Percentiles rank a stretch among this genome's conserved stretches.
Evolutionary conservation across 106 monocot genomes (phyloP).

Genomic region (Dioscorea alata): DNA sequence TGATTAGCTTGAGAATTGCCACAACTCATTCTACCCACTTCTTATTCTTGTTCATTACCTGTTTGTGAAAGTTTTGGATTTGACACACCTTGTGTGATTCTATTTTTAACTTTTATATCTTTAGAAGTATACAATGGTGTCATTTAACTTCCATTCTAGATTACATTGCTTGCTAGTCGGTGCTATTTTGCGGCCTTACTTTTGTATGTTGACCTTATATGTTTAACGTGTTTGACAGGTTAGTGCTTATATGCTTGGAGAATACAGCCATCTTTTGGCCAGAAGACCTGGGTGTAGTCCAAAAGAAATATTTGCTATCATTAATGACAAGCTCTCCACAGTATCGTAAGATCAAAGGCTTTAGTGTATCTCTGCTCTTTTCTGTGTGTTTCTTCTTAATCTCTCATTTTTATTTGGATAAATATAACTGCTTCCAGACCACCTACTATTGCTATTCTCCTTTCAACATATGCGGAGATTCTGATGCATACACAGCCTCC

Average conservation of each 20-base stretch:
- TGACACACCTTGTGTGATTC: too few species aligned
- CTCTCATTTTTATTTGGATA: not conserved
- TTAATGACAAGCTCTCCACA: conserved; percentile 94
- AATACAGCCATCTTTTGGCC: conserved; percentile 89
- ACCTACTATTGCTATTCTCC: conserved; percentile 88
- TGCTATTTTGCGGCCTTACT: not conserved
- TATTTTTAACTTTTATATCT: too few species aligned
- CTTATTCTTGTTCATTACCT: too few species aligned
- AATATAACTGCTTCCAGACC: conserved; percentile 34
- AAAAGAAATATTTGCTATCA: conserved; percentile 81
- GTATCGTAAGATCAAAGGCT: conserved; percentile 62
- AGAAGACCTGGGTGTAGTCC: conserved; percentile 94
- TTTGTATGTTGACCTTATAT: not conserved
- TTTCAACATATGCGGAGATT: conserved; percentile 97
- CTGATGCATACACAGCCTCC: conserved; percentile 94
- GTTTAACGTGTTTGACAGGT: conserved; percentile 39
- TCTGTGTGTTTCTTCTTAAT: not conserved
- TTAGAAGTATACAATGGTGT: too few species aligned
- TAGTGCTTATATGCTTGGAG: conserved; percentile 97
- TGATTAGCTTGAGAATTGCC: too few species aligned
- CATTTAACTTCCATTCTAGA: too few species aligned
- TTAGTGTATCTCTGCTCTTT: not conserved
- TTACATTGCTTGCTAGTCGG: not conserved
- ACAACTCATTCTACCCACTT: too few species aligned
- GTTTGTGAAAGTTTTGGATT: too few species aligned